Percentiles rank a stretch among this genome's conserved stretches.
Conservation (phyloP, 441 rosid genomes). For the Bocquillonia castaneifolia region DNA sequence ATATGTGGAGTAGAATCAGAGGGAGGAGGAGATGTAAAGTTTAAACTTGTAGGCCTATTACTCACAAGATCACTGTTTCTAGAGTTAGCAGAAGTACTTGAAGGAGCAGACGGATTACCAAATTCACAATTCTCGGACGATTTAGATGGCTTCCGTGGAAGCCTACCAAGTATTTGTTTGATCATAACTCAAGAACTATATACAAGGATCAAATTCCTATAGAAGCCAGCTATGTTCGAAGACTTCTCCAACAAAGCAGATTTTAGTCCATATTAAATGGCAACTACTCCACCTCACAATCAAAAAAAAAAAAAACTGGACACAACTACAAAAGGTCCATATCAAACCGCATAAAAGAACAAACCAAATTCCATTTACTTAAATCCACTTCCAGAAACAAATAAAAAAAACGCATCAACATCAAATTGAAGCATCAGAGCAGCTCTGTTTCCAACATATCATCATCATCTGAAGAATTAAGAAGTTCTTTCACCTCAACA, state of each 20-base stretch:
- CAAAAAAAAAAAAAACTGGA: slow-evolving; percentile 10
- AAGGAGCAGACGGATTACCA: slow-evolving; percentile 39
- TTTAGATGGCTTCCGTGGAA: slow-evolving; percentile 65
- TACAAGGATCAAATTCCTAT: slow-evolving; percentile 16
- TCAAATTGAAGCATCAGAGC: slow-evolving; percentile 2
- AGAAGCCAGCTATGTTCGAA: slow-evolving; percentile 17
- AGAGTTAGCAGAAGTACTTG: slow-evolving; percentile 25
- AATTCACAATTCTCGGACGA: slow-evolving; percentile 45
- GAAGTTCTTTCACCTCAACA: neutral
- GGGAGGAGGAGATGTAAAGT: slow-evolving; percentile 23
- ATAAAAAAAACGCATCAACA: slow-evolving; percentile 25
- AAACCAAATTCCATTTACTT: slow-evolving; percentile 15
- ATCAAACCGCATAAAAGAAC: slow-evolving; percentile 12
- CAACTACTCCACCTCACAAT: slow-evolving; percentile 20
- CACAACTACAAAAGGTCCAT: slow-evolving; percentile 18
- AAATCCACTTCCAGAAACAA: slow-evolving; percentile 8
- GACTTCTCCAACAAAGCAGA: slow-evolving; percentile 12
- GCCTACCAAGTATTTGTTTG: slow-evolving; percentile 77
- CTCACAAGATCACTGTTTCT: slow-evolving; percentile 31
- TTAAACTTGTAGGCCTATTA: slow-evolving; percentile 21
- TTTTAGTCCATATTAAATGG: slow-evolving; percentile 22
- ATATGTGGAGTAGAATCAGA: slow-evolving; percentile 25
- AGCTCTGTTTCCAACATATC: slow-evolving; percentile 12
- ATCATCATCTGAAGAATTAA: slow-evolving; percentile 15
- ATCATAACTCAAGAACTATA: slow-evolving; percentile 42